These are phyloP conservation scores for Chlamydomonas reinhardtii DNA, from an alignment of 163 green algal species.

Conservation along the genomic window DNA sequence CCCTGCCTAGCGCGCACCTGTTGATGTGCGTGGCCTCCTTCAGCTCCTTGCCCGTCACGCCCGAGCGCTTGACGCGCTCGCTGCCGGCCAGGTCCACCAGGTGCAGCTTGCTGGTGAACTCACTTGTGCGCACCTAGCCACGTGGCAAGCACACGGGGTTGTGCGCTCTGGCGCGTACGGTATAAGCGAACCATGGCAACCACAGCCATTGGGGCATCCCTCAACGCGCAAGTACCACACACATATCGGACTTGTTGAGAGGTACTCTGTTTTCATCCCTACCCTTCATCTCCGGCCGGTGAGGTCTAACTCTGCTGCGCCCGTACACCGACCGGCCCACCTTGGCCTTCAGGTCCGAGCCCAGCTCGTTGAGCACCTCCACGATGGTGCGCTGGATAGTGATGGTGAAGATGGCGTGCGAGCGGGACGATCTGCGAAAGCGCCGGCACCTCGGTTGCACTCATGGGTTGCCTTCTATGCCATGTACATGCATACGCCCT, in stretches of 20 bases:
- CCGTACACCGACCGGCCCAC: constrained; percentile 31
- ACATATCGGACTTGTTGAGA: too few species aligned
- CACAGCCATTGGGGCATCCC: too few species aligned
- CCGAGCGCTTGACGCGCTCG: constrained; percentile 75
- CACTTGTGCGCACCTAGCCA: constrained; percentile 58
- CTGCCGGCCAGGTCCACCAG: constrained; percentile 81
- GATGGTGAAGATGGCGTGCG: constrained; percentile 77
- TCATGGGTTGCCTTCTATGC: too few species aligned
- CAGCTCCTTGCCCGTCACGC: constrained; percentile 67
- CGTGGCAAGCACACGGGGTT: too few species aligned
- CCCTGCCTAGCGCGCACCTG: constrained; percentile 1
- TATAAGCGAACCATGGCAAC: too few species aligned
- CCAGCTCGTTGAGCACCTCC: constrained; percentile 70
- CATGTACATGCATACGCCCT: not conserved
- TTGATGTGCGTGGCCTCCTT: constrained; percentile 86
- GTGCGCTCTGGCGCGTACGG: too few species aligned
- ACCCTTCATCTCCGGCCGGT: too few species aligned
- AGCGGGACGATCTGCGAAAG: constrained; percentile 59
- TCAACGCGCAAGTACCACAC: too few species aligned
- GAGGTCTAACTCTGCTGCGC: too few species aligned
- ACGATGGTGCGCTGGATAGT: constrained; percentile 68
- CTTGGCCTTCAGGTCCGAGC: constrained; percentile 62
- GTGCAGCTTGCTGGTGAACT: constrained; percentile 72
- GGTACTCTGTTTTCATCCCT: too few species aligned
- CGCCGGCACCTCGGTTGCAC: too few species aligned